These are phyloP conservation scores for Pythium pyrilobum DNA, from an alignment of 352 stramenopile species.

Conservation along the genomic window DNA sequence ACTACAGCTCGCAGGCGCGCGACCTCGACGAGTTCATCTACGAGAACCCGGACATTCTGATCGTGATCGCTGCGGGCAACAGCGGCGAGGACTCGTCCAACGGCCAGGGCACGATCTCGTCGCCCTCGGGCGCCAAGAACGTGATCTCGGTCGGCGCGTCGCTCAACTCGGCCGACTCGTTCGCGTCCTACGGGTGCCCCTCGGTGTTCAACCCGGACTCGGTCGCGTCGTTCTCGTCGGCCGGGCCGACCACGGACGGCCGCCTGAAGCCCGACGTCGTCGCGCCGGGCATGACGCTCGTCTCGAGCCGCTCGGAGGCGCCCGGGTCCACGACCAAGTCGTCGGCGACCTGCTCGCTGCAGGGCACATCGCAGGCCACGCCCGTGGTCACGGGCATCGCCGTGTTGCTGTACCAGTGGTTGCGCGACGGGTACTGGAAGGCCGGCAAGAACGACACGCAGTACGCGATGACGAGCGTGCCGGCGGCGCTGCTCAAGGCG, in stretches of 20 bases:
- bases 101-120: slow-evolving; percentile 68
- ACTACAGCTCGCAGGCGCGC: slow-evolving; percentile 73
- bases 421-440: slow-evolving; percentile 79
- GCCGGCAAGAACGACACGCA: slow-evolving; percentile 41
- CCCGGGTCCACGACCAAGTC: slow-evolving; percentile 52
- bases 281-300: slow-evolving; percentile 74
- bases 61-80: slow-evolving; percentile 88
- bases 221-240: slow-evolving; percentile 80
- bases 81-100: slow-evolving; percentile 61
- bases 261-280: slow-evolving; percentile 87
- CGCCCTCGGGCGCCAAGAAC: slow-evolving; percentile 78
- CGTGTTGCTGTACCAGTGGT: slow-evolving; percentile 72
- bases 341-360: slow-evolving; percentile 53
- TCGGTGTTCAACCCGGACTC: slow-evolving; percentile 67
- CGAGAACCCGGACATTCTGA: slow-evolving; percentile 76
- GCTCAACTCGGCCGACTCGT: slow-evolving; percentile 53
- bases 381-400: slow-evolving; percentile 69
- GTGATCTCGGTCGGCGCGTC: slow-evolving; percentile 80
- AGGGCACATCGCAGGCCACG: slow-evolving; percentile 75
- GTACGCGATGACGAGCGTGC: slow-evolving; percentile 53
- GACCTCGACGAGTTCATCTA: slow-evolving; percentile 81
- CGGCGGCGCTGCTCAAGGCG: slow-evolving; percentile 74
- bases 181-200: slow-evolving; percentile 39
- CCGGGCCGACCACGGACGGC: slow-evolving; percentile 73
- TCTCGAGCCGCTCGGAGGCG: slow-evolving; percentile 62